phyloP scores from a whole-genome alignment of 1,284 basidiomycete genomes.

The Vanrija sp. region DNA sequence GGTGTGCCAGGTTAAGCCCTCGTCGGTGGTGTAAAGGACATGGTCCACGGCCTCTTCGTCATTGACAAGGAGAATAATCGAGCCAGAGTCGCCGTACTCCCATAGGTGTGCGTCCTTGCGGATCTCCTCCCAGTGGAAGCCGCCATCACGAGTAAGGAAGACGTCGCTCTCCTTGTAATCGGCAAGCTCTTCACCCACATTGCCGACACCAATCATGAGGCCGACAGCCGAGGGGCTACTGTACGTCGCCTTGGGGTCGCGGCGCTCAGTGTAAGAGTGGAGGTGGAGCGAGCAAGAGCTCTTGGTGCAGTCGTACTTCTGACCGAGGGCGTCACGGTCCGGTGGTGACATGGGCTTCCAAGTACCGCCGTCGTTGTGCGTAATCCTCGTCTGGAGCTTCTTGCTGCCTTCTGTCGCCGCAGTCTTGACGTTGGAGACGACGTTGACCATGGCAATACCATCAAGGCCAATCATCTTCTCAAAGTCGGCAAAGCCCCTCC shows the following conservation, averaged over 20 bases:
- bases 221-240: constrained; percentile 88
- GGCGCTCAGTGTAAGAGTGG: constrained; percentile 92
- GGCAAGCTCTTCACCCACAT: constrained; percentile 79
- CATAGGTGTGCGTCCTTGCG: constrained; percentile 97
- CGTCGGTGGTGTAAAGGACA: constrained; percentile 81
- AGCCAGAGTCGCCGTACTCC: constrained; percentile 97
- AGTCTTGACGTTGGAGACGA: constrained; percentile 69
- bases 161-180: constrained; percentile 86
- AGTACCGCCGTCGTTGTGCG: constrained; percentile 90
- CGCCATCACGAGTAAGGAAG: constrained; percentile 92
- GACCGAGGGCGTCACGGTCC: constrained; percentile 67
- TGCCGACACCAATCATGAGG: constrained; percentile 94
- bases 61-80: constrained; percentile 86
- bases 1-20: constrained; percentile 81
- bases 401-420: constrained; percentile 72
- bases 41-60: constrained; percentile 91
- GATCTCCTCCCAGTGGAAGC: constrained; percentile 97
- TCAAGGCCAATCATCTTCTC: constrained; percentile 97
- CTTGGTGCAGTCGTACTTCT: constrained; percentile 65
- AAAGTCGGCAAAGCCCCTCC: constrained; percentile 87
- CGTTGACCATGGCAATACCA: constrained; percentile 88
- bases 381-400: constrained; percentile 78
- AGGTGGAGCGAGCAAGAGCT: constrained; percentile 83
- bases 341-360: constrained; percentile 85
- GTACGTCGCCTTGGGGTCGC: constrained; percentile 84